phyloP scores from a whole-genome alignment of 2,329 filamentous ascomycete species.

The Fusarium sp. region DNA sequence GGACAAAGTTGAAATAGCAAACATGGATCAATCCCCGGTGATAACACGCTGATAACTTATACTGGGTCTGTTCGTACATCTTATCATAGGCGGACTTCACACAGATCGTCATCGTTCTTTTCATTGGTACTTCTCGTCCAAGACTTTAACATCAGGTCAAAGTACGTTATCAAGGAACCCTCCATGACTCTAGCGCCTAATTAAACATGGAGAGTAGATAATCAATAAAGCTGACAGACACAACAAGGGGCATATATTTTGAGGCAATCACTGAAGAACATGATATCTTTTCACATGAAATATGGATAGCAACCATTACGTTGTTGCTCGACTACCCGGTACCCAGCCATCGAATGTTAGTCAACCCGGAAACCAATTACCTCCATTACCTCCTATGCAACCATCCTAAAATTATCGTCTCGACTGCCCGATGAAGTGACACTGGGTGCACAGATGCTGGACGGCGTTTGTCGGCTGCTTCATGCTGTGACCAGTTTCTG shows the following conservation, averaged over 20 bases:
- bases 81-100: background rate
- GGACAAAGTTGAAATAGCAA: slow-evolving; percentile 15
- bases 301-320: background rate
- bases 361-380: background rate
- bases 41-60: background rate
- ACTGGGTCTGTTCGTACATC: background rate
- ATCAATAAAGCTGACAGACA: background rate
- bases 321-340: background rate
- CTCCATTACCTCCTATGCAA: background rate
- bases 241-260: background rate
- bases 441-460: background rate
- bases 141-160: background rate
- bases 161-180: background rate
- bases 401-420: slow-evolving; percentile 6
- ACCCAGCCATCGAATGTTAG: background rate
- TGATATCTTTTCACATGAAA: background rate
- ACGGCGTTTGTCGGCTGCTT: slow-evolving; percentile 18
- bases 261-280: background rate
- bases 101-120: background rate
- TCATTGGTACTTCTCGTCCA: background rate
- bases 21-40: slow-evolving; percentile 9
- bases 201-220: too few species aligned
- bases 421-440: slow-evolving; percentile 17
- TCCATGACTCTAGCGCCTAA: background rate
- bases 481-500: slow-evolving; percentile 21